Percentiles rank a stretch among this genome's conserved stretches.
Evolutionary conservation across 2,329 filamentous ascomycete species (phyloP).

Genomic region (Sporothrix euskadiensis): DNA sequence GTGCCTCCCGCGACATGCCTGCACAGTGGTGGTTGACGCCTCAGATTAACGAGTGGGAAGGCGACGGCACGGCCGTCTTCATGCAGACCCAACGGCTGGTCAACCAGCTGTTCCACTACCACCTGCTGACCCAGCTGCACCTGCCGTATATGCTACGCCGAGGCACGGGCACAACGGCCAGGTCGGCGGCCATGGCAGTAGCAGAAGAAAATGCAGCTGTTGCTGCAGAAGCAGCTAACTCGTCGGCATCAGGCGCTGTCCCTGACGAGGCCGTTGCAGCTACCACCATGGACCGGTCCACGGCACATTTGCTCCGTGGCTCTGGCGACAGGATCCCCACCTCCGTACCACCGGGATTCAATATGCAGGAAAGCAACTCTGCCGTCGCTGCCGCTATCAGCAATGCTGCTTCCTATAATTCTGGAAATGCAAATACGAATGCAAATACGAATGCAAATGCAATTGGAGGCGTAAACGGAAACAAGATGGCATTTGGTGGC

Average conservation of each 20-base stretch:
- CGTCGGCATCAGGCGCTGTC: not conserved
- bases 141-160: conserved; percentile 47
- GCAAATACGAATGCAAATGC: not conserved
- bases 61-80: conserved; percentile 30
- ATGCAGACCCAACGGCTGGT: conserved; percentile 43
- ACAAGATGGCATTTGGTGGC: not conserved
- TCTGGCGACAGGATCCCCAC: not conserved
- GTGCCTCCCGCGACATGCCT: conserved; percentile 43
- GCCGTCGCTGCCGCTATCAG: not conserved
- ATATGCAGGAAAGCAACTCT: not conserved
- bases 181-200: not conserved
- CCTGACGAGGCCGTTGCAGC: not conserved
- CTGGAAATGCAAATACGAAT: not conserved
- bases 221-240: not conserved
- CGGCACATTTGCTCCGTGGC: not conserved
- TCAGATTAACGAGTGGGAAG: conserved; percentile 1
- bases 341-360: not conserved
- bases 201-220: not conserved
- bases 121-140: conserved; percentile 48
- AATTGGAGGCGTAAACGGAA: too few species aligned
- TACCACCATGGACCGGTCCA: not conserved
- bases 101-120: conserved; percentile 47
- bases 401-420: not conserved
- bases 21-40: conserved; percentile 47
- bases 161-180: not conserved